Conservation (phyloP, 257 asterid species). For the Solanum virginianum region DNA sequence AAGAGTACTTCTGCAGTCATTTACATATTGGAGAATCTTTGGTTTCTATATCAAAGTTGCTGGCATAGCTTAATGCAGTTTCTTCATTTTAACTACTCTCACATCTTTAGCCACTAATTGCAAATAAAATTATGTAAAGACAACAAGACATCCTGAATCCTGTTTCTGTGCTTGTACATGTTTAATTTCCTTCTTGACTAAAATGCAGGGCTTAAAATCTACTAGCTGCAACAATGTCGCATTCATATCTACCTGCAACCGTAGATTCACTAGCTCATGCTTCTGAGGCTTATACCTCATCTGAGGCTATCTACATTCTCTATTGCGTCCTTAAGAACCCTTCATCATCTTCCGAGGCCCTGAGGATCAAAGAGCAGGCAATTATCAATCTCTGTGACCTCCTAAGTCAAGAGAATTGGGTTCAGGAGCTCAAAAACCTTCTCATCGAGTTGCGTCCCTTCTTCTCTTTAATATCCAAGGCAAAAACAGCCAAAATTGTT, state of each 20-base stretch:
- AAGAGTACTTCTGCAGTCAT: background rate
- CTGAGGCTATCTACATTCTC: constrained; percentile 22
- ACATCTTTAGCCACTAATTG: background rate
- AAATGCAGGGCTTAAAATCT: constrained; percentile 3
- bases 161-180: background rate
- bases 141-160: background rate
- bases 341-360: constrained; percentile 26
- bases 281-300: constrained; percentile 20
- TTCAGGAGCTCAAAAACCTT: constrained; percentile 14
- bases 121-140: background rate
- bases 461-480: constrained; percentile 34
- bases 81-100: background rate
- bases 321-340: constrained; percentile 21
- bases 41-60: background rate
- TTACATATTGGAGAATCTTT: background rate
- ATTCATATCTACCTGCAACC: constrained; percentile 22
- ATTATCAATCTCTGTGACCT: constrained; percentile 28
- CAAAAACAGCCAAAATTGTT: constrained; percentile 32
- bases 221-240: constrained; percentile 8
- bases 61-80: background rate
- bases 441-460: constrained; percentile 18
- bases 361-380: constrained; percentile 31
- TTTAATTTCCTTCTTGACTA: background rate
- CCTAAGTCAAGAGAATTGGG: constrained; percentile 18
- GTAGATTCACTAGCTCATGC: constrained; percentile 24